These are phyloP conservation scores for Powellomyces hirtus DNA, from an alignment of 192 early-diverging fungal genomes.

Conservation along the genomic window DNA sequence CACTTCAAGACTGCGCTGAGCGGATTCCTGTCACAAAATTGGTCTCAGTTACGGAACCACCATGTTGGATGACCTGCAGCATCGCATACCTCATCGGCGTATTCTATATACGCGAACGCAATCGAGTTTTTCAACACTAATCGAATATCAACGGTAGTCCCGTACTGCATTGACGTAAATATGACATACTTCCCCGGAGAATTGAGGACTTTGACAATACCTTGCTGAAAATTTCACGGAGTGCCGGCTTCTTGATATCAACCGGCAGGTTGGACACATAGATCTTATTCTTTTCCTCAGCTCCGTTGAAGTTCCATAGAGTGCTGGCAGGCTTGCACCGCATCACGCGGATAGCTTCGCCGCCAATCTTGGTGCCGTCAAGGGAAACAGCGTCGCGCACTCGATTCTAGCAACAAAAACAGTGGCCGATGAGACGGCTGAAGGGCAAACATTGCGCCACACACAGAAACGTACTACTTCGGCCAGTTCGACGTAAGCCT, in stretches of 20 bases:
- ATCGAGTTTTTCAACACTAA: constrained; percentile 28
- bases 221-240: constrained; percentile 40
- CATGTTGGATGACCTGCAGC: not conserved
- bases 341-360: constrained; percentile 18
- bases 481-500: constrained; percentile 47
- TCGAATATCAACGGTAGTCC: constrained; percentile 44
- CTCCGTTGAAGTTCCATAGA: constrained; percentile 30
- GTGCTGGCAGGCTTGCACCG: constrained; percentile 37
- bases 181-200: not conserved
- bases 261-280: constrained; percentile 43
- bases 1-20: constrained; percentile 25
- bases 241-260: constrained; percentile 30
- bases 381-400: constrained; percentile 20
- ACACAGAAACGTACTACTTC: constrained; percentile 19
- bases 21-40: constrained; percentile 17
- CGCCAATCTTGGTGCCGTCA: constrained; percentile 22
- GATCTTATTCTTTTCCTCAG: constrained; percentile 36
- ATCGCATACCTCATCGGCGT: constrained; percentile 29
- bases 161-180: constrained; percentile 32
- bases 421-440: not conserved
- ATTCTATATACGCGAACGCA: constrained; percentile 59
- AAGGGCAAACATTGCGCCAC: not conserved
- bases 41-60: not conserved
- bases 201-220: constrained; percentile 1
- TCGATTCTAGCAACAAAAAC: constrained; percentile 19